A percentile compares a stretch with the other conserved stretches of the same genome.
Conservation (phyloP, 768 basidiomycete genomes). For the Mycena alexandri region DNA sequence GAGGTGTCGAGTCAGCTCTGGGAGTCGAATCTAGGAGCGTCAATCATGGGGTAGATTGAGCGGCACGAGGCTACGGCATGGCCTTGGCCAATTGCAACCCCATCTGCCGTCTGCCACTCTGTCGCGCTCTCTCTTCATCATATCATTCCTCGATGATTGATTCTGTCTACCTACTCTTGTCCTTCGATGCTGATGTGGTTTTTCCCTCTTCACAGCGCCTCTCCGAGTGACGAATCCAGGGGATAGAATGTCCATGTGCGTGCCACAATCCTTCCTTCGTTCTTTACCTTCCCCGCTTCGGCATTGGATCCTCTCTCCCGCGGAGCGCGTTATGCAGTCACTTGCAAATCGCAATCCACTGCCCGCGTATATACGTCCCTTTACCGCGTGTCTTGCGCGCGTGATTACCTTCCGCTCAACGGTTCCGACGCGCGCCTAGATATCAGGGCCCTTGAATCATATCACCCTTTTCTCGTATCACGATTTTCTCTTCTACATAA, state of each 20-base stretch:
- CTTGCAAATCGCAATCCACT: not conserved
- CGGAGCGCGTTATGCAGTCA: constrained; percentile 16
- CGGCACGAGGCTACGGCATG: constrained; percentile 31
- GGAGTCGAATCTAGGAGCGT: too few species aligned
- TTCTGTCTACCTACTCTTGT: not conserved
- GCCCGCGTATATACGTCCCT: not conserved
- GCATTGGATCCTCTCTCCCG: not conserved
- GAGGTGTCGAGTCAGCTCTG: too few species aligned
- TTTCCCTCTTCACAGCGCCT: constrained; percentile 20
- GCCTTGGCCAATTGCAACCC: constrained; percentile 1
- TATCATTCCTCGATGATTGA: too few species aligned
- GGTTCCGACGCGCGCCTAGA: constrained; percentile 24
- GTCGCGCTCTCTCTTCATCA: not conserved
- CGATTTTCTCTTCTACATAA: constrained; percentile 6
- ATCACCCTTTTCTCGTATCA: too few species aligned
- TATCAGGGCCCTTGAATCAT: not conserved
- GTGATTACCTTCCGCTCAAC: constrained; percentile 12
- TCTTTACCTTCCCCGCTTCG: not conserved
- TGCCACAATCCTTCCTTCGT: constrained; percentile 1
- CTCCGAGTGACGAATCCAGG: constrained; percentile 35
- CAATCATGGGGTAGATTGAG: constrained; percentile 17
- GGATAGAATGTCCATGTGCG: constrained; percentile 37
- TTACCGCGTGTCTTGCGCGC: constrained; percentile 7
- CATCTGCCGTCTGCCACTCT: constrained; percentile 1
- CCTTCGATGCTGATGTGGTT: constrained; percentile 11